Percentiles rank a stretch among this genome's conserved stretches.
Conservation (phyloP, 2,329 filamentous ascomycete species). For the Diaporthe helianthi region DNA sequence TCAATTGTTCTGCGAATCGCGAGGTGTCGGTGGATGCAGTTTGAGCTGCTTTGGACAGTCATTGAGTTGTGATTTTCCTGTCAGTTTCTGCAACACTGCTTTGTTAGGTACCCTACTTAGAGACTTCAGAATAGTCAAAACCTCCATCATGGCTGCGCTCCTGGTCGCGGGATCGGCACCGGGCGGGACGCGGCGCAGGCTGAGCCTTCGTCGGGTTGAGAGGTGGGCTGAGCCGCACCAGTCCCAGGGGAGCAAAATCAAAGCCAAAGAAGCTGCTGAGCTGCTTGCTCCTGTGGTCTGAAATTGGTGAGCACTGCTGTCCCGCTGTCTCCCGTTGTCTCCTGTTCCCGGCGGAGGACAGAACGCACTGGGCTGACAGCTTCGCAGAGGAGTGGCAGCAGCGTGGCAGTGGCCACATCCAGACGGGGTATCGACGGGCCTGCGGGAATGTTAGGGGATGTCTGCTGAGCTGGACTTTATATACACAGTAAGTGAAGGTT, state of each 20-base stretch:
- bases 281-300: constrained; percentile 19
- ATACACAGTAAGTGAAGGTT: constrained; percentile 37
- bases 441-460: constrained; percentile 39
- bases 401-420: constrained; percentile 47
- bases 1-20: too few species aligned
- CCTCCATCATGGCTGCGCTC: not conserved
- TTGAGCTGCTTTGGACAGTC: not conserved
- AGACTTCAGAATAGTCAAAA: too few species aligned
- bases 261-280: not conserved
- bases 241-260: not conserved
- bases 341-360: not conserved
- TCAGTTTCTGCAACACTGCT: not conserved
- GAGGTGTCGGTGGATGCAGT: not conserved
- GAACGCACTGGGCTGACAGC: not conserved
- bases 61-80: not conserved
- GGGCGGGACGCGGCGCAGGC: constrained; percentile 17
- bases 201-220: constrained; percentile 18
- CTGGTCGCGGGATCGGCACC: constrained; percentile 16
- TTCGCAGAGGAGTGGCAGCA: constrained; percentile 33
- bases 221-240: constrained; percentile 2
- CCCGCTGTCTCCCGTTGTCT: not conserved
- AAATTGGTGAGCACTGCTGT: not conserved
- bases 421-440: constrained; percentile 43
- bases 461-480: constrained; percentile 39
- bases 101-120: too few species aligned